These are phyloP conservation scores for Dentipellis sp. DNA, from an alignment of 768 basidiomycete species.

Conservation along the genomic window DNA sequence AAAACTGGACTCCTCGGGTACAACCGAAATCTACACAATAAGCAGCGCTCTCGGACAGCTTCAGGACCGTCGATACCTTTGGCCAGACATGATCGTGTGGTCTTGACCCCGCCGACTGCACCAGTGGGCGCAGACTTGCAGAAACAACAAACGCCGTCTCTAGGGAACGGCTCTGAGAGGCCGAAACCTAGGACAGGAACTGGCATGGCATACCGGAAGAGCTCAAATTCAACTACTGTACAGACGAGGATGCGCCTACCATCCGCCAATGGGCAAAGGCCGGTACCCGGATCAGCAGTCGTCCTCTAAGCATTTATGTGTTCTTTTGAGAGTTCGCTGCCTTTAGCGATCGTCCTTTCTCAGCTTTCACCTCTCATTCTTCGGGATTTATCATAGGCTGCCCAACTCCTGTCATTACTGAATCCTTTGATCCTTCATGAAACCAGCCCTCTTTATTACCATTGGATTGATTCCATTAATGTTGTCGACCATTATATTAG, in stretches of 20 bases:
- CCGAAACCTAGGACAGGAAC: conserved; percentile 13
- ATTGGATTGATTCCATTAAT: not conserved
- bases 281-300: not conserved
- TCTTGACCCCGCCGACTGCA: not conserved
- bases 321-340: not conserved
- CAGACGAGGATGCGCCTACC: conserved; percentile 12
- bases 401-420: not conserved
- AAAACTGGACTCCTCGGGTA: conserved; percentile 11
- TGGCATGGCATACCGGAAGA: conserved; percentile 14
- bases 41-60: conserved; percentile 7
- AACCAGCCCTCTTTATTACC: not conserved
- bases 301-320: not conserved
- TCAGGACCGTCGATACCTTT: conserved; percentile 3
- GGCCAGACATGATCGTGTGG: not conserved
- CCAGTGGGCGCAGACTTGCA: not conserved
- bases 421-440: not conserved
- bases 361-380: not conserved
- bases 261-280: not conserved
- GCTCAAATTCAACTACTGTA: conserved; percentile 7
- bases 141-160: not conserved
- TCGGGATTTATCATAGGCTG: not conserved
- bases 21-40: conserved; percentile 14
- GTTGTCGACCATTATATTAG: not conserved
- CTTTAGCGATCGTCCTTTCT: not conserved
- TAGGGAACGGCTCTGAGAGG: conserved; percentile 2